Conservation (phyloP, 2,329 filamentous ascomycete genomes). For the Monilinia polystroma region DNA sequence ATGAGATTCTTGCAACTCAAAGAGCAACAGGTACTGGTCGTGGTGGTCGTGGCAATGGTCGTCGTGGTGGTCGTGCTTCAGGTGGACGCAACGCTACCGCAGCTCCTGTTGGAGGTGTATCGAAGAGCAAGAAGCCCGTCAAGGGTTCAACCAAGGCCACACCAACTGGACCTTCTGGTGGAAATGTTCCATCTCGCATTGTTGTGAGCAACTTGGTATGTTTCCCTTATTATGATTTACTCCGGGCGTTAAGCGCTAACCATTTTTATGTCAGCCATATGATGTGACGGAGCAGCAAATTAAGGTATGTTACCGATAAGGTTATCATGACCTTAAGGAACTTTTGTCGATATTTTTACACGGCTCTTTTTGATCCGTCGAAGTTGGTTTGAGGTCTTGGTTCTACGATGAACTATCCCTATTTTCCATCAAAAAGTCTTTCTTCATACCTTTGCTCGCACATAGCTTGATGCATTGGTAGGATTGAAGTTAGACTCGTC, state of each 20-base stretch:
- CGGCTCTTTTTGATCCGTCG: slow-evolving; percentile 21
- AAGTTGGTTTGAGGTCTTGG: slow-evolving; percentile 17
- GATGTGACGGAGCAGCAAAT: slow-evolving; percentile 97
- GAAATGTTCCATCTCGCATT: slow-evolving; percentile 72
- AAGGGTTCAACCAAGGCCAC: slow-evolving; percentile 61
- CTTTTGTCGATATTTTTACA: slow-evolving; percentile 67
- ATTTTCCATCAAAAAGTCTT: slow-evolving; percentile 41
- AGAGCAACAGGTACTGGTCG: slow-evolving; percentile 30
- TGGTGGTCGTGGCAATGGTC: slow-evolving; percentile 45
- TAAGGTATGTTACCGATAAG: slow-evolving; percentile 99
- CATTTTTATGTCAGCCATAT: slow-evolving; percentile 62
- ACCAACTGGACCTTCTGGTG: slow-evolving; percentile 62
- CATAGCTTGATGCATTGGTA: slow-evolving; percentile 40
- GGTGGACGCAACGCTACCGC: slow-evolving; percentile 48
- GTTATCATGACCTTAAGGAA: slow-evolving; percentile 62
- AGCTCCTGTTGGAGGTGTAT: slow-evolving; percentile 81
- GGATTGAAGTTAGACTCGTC: slow-evolving; percentile 59
- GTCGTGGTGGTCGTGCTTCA: slow-evolving; percentile 46
- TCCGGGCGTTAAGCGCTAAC: slow-evolving; percentile 16
- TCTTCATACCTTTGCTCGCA: slow-evolving; percentile 41
- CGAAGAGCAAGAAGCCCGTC: slow-evolving; percentile 64
- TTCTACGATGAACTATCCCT: slow-evolving; percentile 27
- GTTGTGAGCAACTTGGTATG: slow-evolving; percentile 92
- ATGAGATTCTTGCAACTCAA: slow-evolving; percentile 84
- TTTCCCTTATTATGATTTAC: slow-evolving; percentile 27